These are phyloP conservation scores for Solanum chacoense DNA, from an alignment of 305 asterid genomes.

Conservation along the genomic window DNA sequence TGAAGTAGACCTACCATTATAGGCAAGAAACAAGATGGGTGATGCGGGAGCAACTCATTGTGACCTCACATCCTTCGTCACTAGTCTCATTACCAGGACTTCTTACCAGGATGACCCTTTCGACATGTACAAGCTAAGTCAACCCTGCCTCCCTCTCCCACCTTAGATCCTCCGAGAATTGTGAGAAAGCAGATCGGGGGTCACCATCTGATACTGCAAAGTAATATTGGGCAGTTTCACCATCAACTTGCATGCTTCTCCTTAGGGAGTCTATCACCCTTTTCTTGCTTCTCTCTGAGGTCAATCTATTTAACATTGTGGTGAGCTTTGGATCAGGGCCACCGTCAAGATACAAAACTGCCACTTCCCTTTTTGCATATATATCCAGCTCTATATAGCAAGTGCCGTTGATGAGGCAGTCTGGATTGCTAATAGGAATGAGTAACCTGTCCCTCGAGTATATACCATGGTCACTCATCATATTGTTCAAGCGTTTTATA, in stretches of 20 bases:
- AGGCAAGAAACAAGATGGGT: not conserved
- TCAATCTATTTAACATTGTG: constrained; percentile 23
- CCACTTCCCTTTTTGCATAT: constrained; percentile 86
- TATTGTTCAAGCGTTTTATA: constrained; percentile 79
- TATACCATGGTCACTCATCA: constrained; percentile 97
- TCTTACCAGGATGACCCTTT: not conserved
- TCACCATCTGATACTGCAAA: constrained; percentile 67
- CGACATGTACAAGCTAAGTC: constrained; percentile 15
- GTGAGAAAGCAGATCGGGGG: constrained; percentile 73
- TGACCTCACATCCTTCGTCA: not conserved
- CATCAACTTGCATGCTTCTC: constrained; percentile 79
- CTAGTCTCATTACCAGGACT: not conserved
- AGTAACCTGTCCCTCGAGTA: constrained; percentile 86
- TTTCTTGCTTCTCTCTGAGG: constrained; percentile 46
- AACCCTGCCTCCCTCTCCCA: constrained; percentile 73
- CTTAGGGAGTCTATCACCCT: constrained; percentile 62
- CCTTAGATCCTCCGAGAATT: constrained; percentile 60
- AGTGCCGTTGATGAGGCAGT: constrained; percentile 41
- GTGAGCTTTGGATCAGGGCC: constrained; percentile 37
- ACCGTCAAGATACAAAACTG: constrained; percentile 75
- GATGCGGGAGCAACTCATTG: not conserved
- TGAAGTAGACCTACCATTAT: not conserved
- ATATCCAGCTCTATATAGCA: constrained; percentile 85
- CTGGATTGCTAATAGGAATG: constrained; percentile 68
- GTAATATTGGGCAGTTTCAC: constrained; percentile 76